Evolutionary conservation across 2,329 filamentous ascomycete genomes (phyloP), one percentile per base, ranked within the genome.

Genomic region (Magnaporthiopsis poae): DNA sequence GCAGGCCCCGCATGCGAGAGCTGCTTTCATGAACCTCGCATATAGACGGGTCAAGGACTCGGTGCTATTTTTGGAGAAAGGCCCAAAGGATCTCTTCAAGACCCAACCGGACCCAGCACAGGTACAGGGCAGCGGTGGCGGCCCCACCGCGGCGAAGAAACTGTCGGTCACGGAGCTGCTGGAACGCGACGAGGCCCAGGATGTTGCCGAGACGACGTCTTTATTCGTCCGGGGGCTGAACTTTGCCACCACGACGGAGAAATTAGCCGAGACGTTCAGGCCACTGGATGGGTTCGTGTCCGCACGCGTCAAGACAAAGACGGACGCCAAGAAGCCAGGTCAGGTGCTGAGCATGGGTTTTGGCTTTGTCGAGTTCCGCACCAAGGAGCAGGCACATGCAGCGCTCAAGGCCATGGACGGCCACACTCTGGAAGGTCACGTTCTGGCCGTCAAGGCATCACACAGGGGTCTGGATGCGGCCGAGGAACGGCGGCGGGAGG

Each of bases 291-390:
- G 95, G 65, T 98, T 98, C 77, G 82, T 95, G 69, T 92, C 90
- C 67, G 94, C 92, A 35, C 86, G 87, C 70, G 92, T 99, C 70
- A 97, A 97, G 80, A 97, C 92, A 31, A 96, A 96, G 79, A 86
- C 88, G 59, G 92, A 99, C 74, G 86, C 92, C n/a, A 97, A 96
- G 81, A 90, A 90, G 74, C 88, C 91, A 25, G 91, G 90, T 11
- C 89, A 96, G 77, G 85, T 90, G 4, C 86, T 99, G 66, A 97
- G 93, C 75, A 97, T 98, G 93, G 95, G 95, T 56, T 99, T 96
- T 75, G 95, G 93, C 61, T 99, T 99, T 76, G 86, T 92, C 68
- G 92, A 96, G 73, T 99, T 98, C 78, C 85, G 84, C 68, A 88
- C 84, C 71, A 91, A 91, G 73, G 84, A 83, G 60, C 86, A 93